Conservation (phyloP, 1,284 basidiomycete species). For the Rhizopogon parksii region DNA sequence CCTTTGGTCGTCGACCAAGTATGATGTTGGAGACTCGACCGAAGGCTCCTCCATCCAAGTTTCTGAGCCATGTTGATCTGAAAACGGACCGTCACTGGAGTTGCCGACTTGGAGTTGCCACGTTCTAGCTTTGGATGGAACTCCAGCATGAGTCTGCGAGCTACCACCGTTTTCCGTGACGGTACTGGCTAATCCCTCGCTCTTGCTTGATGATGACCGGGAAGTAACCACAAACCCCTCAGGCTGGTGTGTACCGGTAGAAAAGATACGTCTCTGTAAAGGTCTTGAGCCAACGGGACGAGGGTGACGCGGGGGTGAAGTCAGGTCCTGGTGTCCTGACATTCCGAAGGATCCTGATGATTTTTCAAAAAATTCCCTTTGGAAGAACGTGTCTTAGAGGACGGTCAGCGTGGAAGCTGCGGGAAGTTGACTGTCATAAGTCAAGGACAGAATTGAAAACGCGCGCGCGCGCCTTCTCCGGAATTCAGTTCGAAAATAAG, state of each 20-base stretch:
- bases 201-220: background rate
- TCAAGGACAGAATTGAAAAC: too few species aligned
- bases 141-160: background rate
- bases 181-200: background rate
- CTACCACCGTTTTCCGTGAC: background rate
- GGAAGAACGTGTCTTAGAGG: background rate
- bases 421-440: background rate
- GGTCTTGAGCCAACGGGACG: background rate
- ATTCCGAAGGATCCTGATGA: background rate
- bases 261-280: background rate
- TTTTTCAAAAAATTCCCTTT: background rate
- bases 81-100: slow-evolving; percentile 1
- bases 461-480: background rate
- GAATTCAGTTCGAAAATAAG: background rate
- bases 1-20: background rate
- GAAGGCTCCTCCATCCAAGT: slow-evolving; percentile 17
- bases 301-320: background rate
- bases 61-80: slow-evolving; percentile 1
- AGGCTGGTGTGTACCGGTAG: background rate
- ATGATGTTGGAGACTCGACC: slow-evolving; percentile 15
- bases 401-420: background rate
- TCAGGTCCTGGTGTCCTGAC: background rate
- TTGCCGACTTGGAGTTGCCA: background rate
- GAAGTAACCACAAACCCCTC: background rate
- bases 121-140: background rate